Base-by-base conservation (phyloP, 768 basidiomycete genomes). In the Lactifluus echinatus region DNA sequence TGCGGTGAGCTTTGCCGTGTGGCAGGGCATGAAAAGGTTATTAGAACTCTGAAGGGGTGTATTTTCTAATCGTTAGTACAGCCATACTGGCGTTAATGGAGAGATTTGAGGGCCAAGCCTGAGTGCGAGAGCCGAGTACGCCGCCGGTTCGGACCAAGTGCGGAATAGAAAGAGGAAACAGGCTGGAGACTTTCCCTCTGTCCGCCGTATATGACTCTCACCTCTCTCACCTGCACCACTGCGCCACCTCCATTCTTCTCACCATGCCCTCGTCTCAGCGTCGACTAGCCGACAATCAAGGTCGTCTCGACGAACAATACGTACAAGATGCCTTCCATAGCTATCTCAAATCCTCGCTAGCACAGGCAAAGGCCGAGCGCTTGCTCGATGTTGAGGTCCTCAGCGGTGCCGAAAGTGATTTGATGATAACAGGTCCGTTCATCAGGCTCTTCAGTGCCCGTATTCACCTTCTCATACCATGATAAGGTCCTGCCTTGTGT, bases 401-500 rank as follows among this genome's bases (percentile, higher is more conserved):
- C 5, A 84, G 83, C 34, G 85, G 83, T 44, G 91, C 88, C 11
- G 87, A 90, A 70, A 80, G 76, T 0, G 89, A 93, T 74, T 70
- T 93, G 29, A 92, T 92, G 89, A 85, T 93, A 57, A 84, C 87
- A 66, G 89, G 90, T 83, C n/a, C n/a, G n/a, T n/a, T n/a, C n/a
- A n/a, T n/a, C n/a, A n/a, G n/a, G n/a, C n/a, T n/a, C n/a, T n/a
- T n/a, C n/a, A n/a, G n/a, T n/a, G n/a, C n/a, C n/a, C n/a, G n/a
- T n/a, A n/a, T n/a, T n/a, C n/a, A n/a, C 43, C 17, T 36, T 40
- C 45, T 46, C 14, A 31, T 29, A 36, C 39, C 43, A 24, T 28
- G 21, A 52, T 44, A 14, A 21, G 51, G 89, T 0, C 90, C 90
- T 14, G 87, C 90, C 0, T 73, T 93, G 14, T 89, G 86, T 59